Conservation (phyloP, 2,329 filamentous ascomycete genomes). For the Chrysosporium queenslandicum region DNA sequence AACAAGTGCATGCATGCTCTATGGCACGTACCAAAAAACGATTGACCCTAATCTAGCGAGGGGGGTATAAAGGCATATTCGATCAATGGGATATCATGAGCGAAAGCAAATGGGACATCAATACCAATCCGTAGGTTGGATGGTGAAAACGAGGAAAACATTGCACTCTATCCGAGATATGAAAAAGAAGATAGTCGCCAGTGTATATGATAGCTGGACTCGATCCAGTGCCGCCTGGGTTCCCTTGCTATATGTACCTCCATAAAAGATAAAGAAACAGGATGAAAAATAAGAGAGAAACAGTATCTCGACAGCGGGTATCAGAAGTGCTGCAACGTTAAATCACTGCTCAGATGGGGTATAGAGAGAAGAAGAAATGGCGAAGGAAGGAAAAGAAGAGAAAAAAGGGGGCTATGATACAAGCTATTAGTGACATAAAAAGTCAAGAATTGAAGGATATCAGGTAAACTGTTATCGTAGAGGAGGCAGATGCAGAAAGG, state of each 20-base stretch:
- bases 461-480: neutral
- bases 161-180: slow-evolving; percentile 14
- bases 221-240: slow-evolving; percentile 8
- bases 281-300: slow-evolving; percentile 8
- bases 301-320: slow-evolving; percentile 14
- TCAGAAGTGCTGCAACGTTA: slow-evolving; percentile 8
- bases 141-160: slow-evolving; percentile 7
- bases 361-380: slow-evolving; percentile 1
- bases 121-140: slow-evolving; percentile 7
- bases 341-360: slow-evolving; percentile 9
- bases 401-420: slow-evolving; percentile 13
- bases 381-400: neutral
- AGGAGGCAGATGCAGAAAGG: neutral
- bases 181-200: neutral
- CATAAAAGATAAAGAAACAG: slow-evolving; percentile 6
- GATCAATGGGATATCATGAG: slow-evolving; percentile 7
- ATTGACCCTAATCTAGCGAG: slow-evolving; percentile 17
- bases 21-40: slow-evolving; percentile 4
- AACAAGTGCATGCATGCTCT: slow-evolving; percentile 1
- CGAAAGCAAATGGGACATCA: slow-evolving; percentile 5
- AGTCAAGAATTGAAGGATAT: slow-evolving; percentile 1
- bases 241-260: slow-evolving; percentile 8
- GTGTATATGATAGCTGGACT: slow-evolving; percentile 1
- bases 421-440: slow-evolving; percentile 10
- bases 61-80: slow-evolving; percentile 10